These are phyloP conservation scores for Neophaeococcomyces aloes DNA, from an alignment of 2,329 filamentous ascomycete species.

Conservation along the genomic window DNA sequence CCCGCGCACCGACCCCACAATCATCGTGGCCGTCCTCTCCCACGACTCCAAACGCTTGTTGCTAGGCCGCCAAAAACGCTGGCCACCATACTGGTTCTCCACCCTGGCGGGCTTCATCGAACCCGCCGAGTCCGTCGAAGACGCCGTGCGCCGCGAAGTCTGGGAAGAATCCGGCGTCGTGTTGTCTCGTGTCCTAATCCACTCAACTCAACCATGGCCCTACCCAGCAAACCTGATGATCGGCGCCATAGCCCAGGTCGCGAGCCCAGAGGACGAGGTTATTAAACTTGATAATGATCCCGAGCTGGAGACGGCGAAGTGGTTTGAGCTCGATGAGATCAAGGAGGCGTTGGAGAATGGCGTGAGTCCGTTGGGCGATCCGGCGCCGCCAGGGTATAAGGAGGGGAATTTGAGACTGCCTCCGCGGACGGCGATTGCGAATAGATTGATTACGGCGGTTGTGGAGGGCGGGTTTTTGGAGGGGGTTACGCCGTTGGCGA, in stretches of 20 bases:
- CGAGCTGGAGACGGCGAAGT: slow-evolving; percentile 80
- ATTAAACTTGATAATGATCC: slow-evolving; percentile 80
- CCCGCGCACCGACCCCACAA: slow-evolving; percentile 83
- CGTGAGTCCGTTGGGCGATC: slow-evolving; percentile 56
- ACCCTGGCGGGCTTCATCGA: slow-evolving; percentile 82
- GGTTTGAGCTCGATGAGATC: slow-evolving; percentile 76
- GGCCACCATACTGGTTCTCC: slow-evolving; percentile 75
- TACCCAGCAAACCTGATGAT: slow-evolving; percentile 81
- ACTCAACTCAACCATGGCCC: slow-evolving; percentile 79
- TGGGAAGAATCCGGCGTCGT: slow-evolving; percentile 76
- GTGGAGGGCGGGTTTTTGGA: slow-evolving; percentile 58
- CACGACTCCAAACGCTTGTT: slow-evolving; percentile 66
- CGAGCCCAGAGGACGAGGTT: slow-evolving; percentile 64
- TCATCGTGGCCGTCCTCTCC: slow-evolving; percentile 88
- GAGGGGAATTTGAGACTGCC: slow-evolving; percentile 72
- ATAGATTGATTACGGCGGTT: slow-evolving; percentile 74
- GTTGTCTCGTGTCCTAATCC: slow-evolving; percentile 67
- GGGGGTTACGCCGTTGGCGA: slow-evolving; percentile 41
- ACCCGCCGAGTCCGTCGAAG: slow-evolving; percentile 74
- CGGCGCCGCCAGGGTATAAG: slow-evolving; percentile 55
- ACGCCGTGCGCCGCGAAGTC: slow-evolving; percentile 71
- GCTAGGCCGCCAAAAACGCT: slow-evolving; percentile 75
- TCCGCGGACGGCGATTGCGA: slow-evolving; percentile 79
- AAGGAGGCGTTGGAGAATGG: slow-evolving; percentile 60
- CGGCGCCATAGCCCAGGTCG: slow-evolving; percentile 70